These are phyloP conservation scores for Lumnitzera littorea DNA, from an alignment of 345 rosid species.

Conservation along the genomic window DNA sequence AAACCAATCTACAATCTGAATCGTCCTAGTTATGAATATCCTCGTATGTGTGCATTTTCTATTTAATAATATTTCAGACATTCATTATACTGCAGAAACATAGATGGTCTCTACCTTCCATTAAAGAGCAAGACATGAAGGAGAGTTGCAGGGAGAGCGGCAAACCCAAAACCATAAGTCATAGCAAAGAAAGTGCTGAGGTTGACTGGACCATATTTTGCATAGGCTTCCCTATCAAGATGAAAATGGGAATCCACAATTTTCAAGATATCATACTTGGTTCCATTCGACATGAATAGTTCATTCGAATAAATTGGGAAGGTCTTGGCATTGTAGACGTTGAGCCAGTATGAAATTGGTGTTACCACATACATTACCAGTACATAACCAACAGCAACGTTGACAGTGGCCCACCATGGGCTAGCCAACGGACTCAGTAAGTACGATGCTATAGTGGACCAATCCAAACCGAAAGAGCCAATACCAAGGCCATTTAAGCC, in stretches of 20 bases:
- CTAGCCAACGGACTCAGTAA: constrained; percentile 82
- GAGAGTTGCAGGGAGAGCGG: constrained; percentile 56
- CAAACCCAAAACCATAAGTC: constrained; percentile 78
- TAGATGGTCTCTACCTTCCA: constrained; percentile 34
- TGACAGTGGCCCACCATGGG: constrained; percentile 73
- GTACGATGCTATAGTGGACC: constrained; percentile 64
- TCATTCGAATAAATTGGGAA: constrained; percentile 51
- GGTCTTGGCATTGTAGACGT: constrained; percentile 59
- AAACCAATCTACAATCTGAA: not conserved
- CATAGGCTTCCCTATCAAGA: constrained; percentile 43
- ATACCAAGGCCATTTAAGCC: constrained; percentile 68
- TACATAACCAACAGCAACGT: constrained; percentile 49
- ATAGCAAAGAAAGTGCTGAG: constrained; percentile 72
- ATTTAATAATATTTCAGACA: no score
- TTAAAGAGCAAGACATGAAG: constrained; percentile 62
- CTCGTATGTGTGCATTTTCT: no score
- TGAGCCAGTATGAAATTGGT: constrained; percentile 57
- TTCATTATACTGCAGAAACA: no score
- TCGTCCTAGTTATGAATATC: not conserved
- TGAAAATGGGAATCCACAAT: constrained; percentile 50
- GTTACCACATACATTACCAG: constrained; percentile 52
- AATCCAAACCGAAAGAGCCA: constrained; percentile 66
- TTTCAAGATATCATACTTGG: constrained; percentile 39
- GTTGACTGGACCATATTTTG: constrained; percentile 38
- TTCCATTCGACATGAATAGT: constrained; percentile 47